Percentiles rank a stretch among this genome's conserved stretches.
Evolutionary conservation across 106 monocot species (phyloP).

Genomic region (Dioscorea zingiberensis): DNA sequence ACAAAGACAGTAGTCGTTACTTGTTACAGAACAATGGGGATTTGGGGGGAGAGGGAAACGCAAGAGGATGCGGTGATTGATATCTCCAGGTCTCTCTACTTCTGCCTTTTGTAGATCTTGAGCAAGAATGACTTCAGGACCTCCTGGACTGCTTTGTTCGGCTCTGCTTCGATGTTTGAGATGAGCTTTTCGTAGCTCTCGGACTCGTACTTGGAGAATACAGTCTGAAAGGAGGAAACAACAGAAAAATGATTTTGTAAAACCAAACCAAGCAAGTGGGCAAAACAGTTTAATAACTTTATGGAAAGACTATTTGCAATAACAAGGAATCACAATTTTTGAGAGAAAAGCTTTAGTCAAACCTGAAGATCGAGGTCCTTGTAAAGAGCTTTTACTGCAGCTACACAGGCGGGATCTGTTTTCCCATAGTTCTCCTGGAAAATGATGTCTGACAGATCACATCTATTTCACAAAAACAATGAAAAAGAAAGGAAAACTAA

Average conservation of each 20-base stretch:
- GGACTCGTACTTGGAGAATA: conserved; percentile 64
- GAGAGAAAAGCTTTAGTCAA: background rate
- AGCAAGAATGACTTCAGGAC: conserved; percentile 92
- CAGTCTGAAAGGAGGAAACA: conserved; percentile 27
- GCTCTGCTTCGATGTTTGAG: conserved; percentile 75
- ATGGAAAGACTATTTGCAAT: no score
- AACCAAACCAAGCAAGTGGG: background rate
- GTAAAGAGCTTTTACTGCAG: conserved; percentile 69
- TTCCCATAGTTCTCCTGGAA: conserved; percentile 97
- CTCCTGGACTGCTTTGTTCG: conserved; percentile 69
- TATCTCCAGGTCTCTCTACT: conserved; percentile 24
- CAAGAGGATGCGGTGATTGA: background rate
- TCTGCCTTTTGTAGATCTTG: conserved; percentile 98
- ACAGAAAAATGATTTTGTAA: background rate
- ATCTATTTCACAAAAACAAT: background rate
- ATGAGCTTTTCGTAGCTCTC: conserved; percentile 66
- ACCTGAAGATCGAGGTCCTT: conserved; percentile 88
- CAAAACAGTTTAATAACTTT: no score
- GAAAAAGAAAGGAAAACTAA: background rate
- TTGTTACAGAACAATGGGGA: background rate
- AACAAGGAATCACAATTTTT: background rate
- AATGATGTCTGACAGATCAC: background rate
- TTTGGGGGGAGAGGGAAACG: background rate
- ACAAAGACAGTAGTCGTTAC: background rate
- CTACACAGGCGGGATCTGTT: conserved; percentile 54